phyloP scores from a whole-genome alignment of 495 filamentous ascomycete species.

The Aspergillus nanangensis region DNA sequence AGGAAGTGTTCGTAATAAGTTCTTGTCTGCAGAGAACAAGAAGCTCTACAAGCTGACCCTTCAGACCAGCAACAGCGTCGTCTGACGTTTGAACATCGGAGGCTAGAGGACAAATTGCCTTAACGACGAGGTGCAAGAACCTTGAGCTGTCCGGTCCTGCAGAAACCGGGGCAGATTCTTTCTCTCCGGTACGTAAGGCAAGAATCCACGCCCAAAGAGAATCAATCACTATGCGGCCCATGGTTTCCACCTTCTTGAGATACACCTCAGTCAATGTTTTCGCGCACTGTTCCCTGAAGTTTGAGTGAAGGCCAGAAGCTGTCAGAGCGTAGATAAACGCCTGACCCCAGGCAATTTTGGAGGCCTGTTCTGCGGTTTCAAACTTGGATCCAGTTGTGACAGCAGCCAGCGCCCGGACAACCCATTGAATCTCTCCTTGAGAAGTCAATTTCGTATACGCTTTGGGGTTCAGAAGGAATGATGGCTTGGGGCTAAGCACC shows the following conservation, averaged over 20 bases:
- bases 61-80: conserved; percentile 38
- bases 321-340: conserved; percentile 75
- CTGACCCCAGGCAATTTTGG: conserved; percentile 67
- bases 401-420: conserved; percentile 62
- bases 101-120: conserved; percentile 59
- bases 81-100: conserved; percentile 31
- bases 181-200: conserved; percentile 59
- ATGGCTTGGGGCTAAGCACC: conserved; percentile 64
- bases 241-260: conserved; percentile 41
- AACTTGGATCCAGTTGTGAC: conserved; percentile 44
- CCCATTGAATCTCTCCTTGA: conserved; percentile 74
- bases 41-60: conserved; percentile 64
- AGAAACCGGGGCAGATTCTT: conserved; percentile 66
- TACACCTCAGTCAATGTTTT: conserved; percentile 57
- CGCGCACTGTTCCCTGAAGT: conserved; percentile 54
- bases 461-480: conserved; percentile 78
- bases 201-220: conserved; percentile 83
- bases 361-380: conserved; percentile 24
- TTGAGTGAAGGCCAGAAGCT: conserved; percentile 50
- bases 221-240: conserved; percentile 57
- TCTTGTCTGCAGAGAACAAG: conserved; percentile 75
- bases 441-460: conserved; percentile 72
- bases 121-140: conserved; percentile 58
- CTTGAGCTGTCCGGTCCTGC: conserved; percentile 58
- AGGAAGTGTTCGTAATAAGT: conserved; percentile 69